Evolutionary conservation across 306 rosid species (phyloP), one percentile per base, ranked within the genome.

Genomic region (Boehmeria nivea): DNA sequence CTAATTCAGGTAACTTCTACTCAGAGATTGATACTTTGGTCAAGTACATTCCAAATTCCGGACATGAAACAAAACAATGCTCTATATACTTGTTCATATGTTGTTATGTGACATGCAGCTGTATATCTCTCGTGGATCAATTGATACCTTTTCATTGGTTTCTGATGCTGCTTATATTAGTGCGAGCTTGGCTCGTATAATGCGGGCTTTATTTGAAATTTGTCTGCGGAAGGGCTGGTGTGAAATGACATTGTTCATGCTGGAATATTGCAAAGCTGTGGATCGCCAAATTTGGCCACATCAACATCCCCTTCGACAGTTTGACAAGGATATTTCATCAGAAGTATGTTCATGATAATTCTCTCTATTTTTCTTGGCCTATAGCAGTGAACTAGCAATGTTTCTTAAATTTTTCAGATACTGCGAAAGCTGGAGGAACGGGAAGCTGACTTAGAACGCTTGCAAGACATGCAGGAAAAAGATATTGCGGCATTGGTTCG

Each of bases 231-330:
- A 83, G 63, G 94, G 95, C 73, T 90, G 98, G 98, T 82, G 86
- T 51, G 98, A 86, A 78, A 90, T 87, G 91, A 43, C 94, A 39
- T 31, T 87, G 76, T 87, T 84, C 70, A 82, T 90, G 98, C 76
- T 90, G 83, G 94, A 90, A 61, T 90, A 87, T 73, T 87, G 98
- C 87, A 90, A 87, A 72, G 94, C 95, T 38, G 98, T 90, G 68
- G 98, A 90, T 75, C 95, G 89, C 61, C 88, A 85, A 87, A 64
- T 90, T 70, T 90, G 98, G 98, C 95, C 98, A 0, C 83, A 84
- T 64, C 94, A 68, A 54, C 95, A 90, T 87, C 94, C 98, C 50
- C 88, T 90, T 61, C 74, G 98, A 68, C 98, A 87, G 63, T 90
- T 87, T 68, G 85, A 80, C 67, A 87, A 61, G 88, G 98, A 87